phyloP scores from a whole-genome alignment of 129 eudicot genomes.

The Saposhnikovia divaricata region DNA sequence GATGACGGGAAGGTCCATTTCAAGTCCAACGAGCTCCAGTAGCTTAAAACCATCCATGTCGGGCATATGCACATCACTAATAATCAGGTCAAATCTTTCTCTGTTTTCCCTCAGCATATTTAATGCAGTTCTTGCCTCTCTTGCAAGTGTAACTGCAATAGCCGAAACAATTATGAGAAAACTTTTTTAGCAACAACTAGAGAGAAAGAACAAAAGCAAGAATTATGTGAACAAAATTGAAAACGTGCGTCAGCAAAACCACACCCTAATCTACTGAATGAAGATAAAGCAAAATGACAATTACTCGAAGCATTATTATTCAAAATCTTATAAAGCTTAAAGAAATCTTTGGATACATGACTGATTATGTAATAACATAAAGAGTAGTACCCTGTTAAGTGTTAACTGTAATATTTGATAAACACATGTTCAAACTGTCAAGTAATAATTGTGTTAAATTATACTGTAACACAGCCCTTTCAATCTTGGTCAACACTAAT shows the following conservation, averaged over 20 bases:
- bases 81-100: constrained; percentile 74
- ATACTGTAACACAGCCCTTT: background rate
- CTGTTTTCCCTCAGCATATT: constrained; percentile 69
- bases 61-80: constrained; percentile 93
- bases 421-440: background rate
- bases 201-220: constrained; percentile 4
- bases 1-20: constrained; percentile 90
- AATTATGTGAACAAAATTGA: background rate
- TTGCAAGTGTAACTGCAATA: constrained; percentile 62
- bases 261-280: background rate
- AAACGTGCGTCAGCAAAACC: background rate
- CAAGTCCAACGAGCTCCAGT: constrained; percentile 80
- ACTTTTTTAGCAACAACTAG: background rate
- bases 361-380: background rate
- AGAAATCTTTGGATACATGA: background rate
- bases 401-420: background rate
- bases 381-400: background rate
- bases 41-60: constrained; percentile 97
- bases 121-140: constrained; percentile 59
- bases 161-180: background rate
- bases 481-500: background rate
- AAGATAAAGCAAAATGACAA: background rate
- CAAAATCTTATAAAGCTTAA: background rate
- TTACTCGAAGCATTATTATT: background rate
- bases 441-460: background rate